Evolutionary conservation across 345 rosid species (phyloP).

Genomic region (Murraya koenigii): DNA sequence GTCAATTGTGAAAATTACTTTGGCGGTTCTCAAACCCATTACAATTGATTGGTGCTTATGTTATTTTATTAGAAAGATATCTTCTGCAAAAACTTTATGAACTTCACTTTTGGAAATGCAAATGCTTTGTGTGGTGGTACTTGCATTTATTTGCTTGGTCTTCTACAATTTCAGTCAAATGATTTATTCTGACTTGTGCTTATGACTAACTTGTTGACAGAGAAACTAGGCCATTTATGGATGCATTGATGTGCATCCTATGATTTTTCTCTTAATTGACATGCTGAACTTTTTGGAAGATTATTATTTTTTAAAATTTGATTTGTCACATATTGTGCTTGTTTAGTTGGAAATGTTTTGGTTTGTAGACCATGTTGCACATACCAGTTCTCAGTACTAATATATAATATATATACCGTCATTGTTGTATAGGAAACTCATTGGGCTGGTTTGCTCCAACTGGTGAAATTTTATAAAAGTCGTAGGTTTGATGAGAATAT

Average conservation of each 20-base stretch:
- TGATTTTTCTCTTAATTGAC: not conserved
- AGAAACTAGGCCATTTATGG: not conserved
- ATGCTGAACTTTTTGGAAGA: not conserved
- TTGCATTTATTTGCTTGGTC: not conserved
- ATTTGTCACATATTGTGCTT: not conserved
- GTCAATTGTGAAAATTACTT: not conserved
- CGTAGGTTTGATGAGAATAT: constrained; percentile 82
- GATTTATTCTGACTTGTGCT: not conserved
- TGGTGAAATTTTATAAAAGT: constrained; percentile 83
- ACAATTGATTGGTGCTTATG: not conserved
- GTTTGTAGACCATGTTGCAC: too few species aligned
- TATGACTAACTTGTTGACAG: not conserved
- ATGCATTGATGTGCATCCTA: not conserved
- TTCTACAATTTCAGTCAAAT: not conserved
- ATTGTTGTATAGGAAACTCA: constrained; percentile 66
- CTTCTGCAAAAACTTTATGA: not conserved
- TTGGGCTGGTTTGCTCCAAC: constrained; percentile 79
- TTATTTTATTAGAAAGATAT: not conserved
- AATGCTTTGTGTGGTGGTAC: not conserved
- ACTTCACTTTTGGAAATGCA: not conserved
- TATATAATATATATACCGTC: constrained; percentile 7
- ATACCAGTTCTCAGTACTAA: not conserved
- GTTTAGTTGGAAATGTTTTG: not conserved
- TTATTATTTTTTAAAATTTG: not conserved
- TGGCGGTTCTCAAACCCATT: not conserved